These are phyloP conservation scores for Polytrichum commune DNA, from an alignment of 225 moss, liverwort and hornwort species.

Conservation along the genomic window DNA sequence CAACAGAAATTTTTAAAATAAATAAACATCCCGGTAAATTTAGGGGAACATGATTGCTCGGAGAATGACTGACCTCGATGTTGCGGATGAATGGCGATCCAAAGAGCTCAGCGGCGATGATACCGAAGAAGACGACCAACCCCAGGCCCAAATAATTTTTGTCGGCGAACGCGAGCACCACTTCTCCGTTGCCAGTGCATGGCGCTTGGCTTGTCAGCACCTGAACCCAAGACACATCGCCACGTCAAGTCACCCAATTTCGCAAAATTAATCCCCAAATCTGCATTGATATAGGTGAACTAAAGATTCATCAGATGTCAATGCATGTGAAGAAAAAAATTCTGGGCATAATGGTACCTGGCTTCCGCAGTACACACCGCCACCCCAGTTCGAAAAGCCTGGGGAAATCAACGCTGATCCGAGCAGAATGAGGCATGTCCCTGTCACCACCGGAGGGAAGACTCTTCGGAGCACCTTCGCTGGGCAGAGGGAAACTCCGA, in stretches of 20 bases:
- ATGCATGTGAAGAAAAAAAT: too few species aligned
- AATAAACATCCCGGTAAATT: too few species aligned
- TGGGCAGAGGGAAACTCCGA: constrained; percentile 65
- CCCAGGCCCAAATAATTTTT: constrained; percentile 75
- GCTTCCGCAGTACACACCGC: constrained; percentile 57
- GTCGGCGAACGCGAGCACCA: constrained; percentile 63
- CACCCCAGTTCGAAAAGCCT: constrained; percentile 86
- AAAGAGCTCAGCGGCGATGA: constrained; percentile 70
- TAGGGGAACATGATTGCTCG: background rate
- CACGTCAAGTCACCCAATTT: too few species aligned
- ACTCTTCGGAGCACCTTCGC: constrained; percentile 52
- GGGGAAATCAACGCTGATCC: constrained; percentile 64
- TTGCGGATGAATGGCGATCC: constrained; percentile 91
- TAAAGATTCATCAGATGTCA: too few species aligned
- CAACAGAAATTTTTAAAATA: too few species aligned
- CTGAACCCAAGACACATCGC: constrained; percentile 11
- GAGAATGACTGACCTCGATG: constrained; percentile 35
- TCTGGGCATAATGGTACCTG: constrained; percentile 41
- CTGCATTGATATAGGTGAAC: too few species aligned
- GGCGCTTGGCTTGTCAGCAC: constrained; percentile 51
- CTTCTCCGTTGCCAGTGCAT: constrained; percentile 81
- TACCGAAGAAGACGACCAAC: constrained; percentile 67
- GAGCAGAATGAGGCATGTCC: constrained; percentile 74
- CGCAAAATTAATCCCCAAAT: too few species aligned
- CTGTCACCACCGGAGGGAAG: constrained; percentile 94